A percentile compares a stretch with the other conserved stretches of the same genome.
These are phyloP conservation scores for Gliomastix tumulicola DNA, from an alignment of 2,329 filamentous ascomycete species.

Conservation along the genomic window DNA sequence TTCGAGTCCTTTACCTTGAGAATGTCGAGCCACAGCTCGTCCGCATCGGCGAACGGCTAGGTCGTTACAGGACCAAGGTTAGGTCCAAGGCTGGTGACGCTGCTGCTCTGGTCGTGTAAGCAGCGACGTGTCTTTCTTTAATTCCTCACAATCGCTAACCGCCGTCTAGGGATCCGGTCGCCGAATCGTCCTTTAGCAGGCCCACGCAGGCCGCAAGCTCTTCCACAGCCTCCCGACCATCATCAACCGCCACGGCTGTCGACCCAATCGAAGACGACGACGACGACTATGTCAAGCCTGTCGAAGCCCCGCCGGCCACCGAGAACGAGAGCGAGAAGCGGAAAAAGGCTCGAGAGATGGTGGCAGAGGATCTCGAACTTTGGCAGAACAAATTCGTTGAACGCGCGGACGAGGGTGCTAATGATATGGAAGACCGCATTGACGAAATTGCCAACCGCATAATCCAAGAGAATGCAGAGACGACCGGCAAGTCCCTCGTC, in stretches of 20 bases:
- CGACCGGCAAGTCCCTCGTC: constrained; percentile 60
- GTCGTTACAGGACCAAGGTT: constrained; percentile 52
- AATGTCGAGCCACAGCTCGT: constrained; percentile 94
- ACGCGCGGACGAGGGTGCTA: constrained; percentile 73
- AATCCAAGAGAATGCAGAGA: constrained; percentile 57
- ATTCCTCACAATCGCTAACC: too few species aligned
- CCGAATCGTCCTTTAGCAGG: constrained; percentile 27
- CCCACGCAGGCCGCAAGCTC: constrained; percentile 17
- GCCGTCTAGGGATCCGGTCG: too few species aligned
- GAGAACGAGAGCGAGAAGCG: constrained; percentile 46
- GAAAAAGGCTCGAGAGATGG: constrained; percentile 55
- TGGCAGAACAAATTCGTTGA: constrained; percentile 88
- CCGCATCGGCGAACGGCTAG: constrained; percentile 84
- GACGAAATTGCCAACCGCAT: constrained; percentile 48
- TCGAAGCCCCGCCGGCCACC: constrained; percentile 36
- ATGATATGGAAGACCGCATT: constrained; percentile 64
- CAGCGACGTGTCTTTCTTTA: too few species aligned
- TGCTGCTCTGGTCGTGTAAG: too few species aligned
- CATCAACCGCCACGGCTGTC: constrained; percentile 14
- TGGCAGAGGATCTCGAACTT: constrained; percentile 68
- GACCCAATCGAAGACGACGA: constrained; percentile 8
- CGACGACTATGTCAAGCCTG: constrained; percentile 15
- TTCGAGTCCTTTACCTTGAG: constrained; percentile 75
- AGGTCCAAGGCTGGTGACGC: constrained; percentile 7
- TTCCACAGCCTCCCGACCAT: constrained; percentile 22